A percentile compares a stretch with the other conserved stretches of the same genome.
Evolutionary conservation across 2,329 filamentous ascomycete genomes (phyloP).

Genomic region (Diaporthe citrichinensis): DNA sequence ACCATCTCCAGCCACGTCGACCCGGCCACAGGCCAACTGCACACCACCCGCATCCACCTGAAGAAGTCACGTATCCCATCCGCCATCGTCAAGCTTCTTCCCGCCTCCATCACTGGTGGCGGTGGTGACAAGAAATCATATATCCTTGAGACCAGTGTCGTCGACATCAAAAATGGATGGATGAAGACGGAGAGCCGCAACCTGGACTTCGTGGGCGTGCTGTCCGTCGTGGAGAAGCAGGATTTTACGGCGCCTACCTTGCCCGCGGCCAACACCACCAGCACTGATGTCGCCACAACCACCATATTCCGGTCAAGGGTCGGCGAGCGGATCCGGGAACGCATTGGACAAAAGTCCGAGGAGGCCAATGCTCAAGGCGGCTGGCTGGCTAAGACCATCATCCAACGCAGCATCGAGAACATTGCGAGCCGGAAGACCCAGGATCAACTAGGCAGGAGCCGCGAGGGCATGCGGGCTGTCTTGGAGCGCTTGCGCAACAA

Average conservation of each 20-base stretch:
- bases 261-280: slow-evolving; percentile 49
- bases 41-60: slow-evolving; percentile 84
- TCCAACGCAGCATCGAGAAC: slow-evolving; percentile 84
- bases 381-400: slow-evolving; percentile 61
- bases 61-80: slow-evolving; percentile 85
- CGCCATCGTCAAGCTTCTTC: slow-evolving; percentile 82
- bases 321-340: slow-evolving; percentile 76
- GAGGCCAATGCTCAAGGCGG: slow-evolving; percentile 53
- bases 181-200: slow-evolving; percentile 88
- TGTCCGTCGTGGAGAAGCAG: slow-evolving; percentile 84
- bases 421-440: slow-evolving; percentile 84
- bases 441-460: slow-evolving; percentile 83
- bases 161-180: slow-evolving; percentile 85
- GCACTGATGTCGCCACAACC: slow-evolving; percentile 80
- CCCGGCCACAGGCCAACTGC: slow-evolving; percentile 78
- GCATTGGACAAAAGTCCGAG: slow-evolving; percentile 59
- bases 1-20: slow-evolving; percentile 83
- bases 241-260: slow-evolving; percentile 67
- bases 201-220: slow-evolving; percentile 84
- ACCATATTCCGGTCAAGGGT: slow-evolving; percentile 81
- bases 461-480: slow-evolving; percentile 87
- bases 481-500: slow-evolving; percentile 77
- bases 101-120: slow-evolving; percentile 77
- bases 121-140: slow-evolving; percentile 79
- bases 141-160: slow-evolving; percentile 83